Evolutionary conservation across 495 filamentous ascomycete genomes (phyloP), one percentile per base, ranked within the genome.

Genomic region (Chaetomium fimeti): DNA sequence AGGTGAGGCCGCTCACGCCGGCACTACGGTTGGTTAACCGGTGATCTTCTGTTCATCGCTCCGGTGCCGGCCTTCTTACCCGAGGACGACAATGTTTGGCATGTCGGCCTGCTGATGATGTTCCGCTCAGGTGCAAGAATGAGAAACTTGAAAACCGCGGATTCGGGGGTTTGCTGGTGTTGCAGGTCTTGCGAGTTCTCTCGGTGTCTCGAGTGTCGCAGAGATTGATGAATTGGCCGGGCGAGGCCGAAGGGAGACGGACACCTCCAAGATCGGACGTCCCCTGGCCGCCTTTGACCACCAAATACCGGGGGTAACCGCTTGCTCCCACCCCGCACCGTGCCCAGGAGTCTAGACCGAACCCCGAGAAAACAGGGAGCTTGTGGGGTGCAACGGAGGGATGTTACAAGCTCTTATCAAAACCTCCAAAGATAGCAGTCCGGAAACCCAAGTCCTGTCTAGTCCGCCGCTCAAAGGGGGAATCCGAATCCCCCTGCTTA

Each of bases 1-100:
- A 92, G n/a, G 94, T 98, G 60, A 98, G 83, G 57, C 94, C 94
- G 53, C 88, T 84, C 5, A 98, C 93, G 18, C 94, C 94, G 62
- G 94, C 95, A 47, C 94, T 97, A 67, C 22, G 20, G 13, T 22
- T 0, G 36, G 42, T 57, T 40, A 57, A 53, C 16, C 11, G 61
- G 7, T 65, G 6, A 3, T 28, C 25, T 16, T 28, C 2, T 5
- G 3, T 32, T 13, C n/a, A 20, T 16, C 27, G 3, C 20, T 47
- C 42, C 28, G 27, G 53, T 49, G 22, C 27, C 28, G 48, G 62
- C 38, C 62, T 52, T 54, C 62, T 52, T 54, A 64, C 62, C 62
- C 62, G 38, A 64, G 29, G 38, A 64, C 62, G 29, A 64, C 62
- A 27, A 64, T 64, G 47, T 25, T 47, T 3, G 62, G 45, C 62